A percentile compares a stretch with the other conserved stretches of the same genome.
These are phyloP conservation scores for Penicillium crystallinum DNA, from an alignment of 495 filamentous ascomycete genomes.

Conservation along the genomic window DNA sequence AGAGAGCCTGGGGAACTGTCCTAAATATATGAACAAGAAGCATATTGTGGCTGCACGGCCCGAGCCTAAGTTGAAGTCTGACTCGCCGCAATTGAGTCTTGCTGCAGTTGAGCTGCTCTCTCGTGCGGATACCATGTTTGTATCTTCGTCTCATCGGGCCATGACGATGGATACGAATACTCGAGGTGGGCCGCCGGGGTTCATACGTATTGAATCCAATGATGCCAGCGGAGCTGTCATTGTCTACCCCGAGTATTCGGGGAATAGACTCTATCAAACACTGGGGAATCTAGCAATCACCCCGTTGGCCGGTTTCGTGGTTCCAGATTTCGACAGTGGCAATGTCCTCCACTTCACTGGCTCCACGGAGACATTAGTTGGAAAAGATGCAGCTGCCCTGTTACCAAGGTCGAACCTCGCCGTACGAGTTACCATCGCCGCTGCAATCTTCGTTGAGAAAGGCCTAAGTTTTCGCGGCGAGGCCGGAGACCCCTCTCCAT, in stretches of 20 bases:
- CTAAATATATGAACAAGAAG: slow-evolving; percentile 78
- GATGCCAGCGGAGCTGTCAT: slow-evolving; percentile 43
- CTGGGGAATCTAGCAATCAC: slow-evolving; percentile 67
- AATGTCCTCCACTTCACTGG: slow-evolving; percentile 69
- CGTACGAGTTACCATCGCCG: slow-evolving; percentile 57
- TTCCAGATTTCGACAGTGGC: slow-evolving; percentile 67
- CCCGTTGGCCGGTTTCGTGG: slow-evolving; percentile 57
- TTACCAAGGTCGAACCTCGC: slow-evolving; percentile 68
- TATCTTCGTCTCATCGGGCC: slow-evolving; percentile 57
- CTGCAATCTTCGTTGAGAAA: slow-evolving; percentile 55
- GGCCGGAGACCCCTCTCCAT: slow-evolving; percentile 56
- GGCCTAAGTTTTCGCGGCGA: slow-evolving; percentile 63
- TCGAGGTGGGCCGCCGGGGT: slow-evolving; percentile 69
- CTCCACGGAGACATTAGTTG: slow-evolving; percentile 55
- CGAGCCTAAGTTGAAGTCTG: slow-evolving; percentile 46
- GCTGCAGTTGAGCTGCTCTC: slow-evolving; percentile 54
- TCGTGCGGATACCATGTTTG: slow-evolving; percentile 71
- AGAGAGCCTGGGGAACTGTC: slow-evolving; percentile 71
- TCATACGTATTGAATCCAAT: slow-evolving; percentile 59
- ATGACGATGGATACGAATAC: slow-evolving; percentile 81
- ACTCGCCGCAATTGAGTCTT: slow-evolving; percentile 33
- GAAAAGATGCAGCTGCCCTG: slow-evolving; percentile 51
- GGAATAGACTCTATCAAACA: slow-evolving; percentile 77
- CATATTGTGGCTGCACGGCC: slow-evolving; percentile 51
- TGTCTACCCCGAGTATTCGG: slow-evolving; percentile 75